Percentiles rank a stretch among this genome's conserved stretches.
Evolutionary conservation across 805 yeast genomes (phyloP).

Genomic region (Suhomyces sp.): DNA sequence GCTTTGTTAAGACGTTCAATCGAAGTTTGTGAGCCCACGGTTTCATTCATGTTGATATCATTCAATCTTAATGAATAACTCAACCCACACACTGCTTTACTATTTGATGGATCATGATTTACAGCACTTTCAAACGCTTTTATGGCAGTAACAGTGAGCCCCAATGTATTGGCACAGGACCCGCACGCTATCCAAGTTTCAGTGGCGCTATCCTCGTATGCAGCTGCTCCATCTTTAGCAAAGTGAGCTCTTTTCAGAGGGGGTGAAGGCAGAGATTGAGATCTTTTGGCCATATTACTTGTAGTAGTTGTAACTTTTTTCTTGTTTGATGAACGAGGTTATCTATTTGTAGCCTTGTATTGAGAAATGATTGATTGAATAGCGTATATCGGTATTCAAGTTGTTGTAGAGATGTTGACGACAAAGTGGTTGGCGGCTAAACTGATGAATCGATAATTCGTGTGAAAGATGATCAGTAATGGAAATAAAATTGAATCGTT

Average conservation of each 20-base stretch:
- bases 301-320: neutral
- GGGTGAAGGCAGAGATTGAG: conserved; percentile 8
- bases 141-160: conserved; percentile 39
- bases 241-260: conserved; percentile 7
- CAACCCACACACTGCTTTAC: conserved; percentile 42
- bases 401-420: neutral
- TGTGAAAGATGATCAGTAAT: neutral
- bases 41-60: conserved; percentile 36
- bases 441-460: neutral
- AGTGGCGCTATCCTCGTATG: conserved; percentile 24
- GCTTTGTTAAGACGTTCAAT: conserved; percentile 40
- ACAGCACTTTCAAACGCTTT: conserved; percentile 43
- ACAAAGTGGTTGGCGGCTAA: neutral
- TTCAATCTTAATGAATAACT: conserved; percentile 38
- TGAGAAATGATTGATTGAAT: neutral
- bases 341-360: neutral
- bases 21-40: conserved; percentile 38
- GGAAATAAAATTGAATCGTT: neutral
- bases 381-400: neutral
- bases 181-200: conserved; percentile 50
- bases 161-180: conserved; percentile 42
- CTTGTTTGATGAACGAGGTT: neutral
- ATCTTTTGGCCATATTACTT: conserved; percentile 9
- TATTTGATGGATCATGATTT: conserved; percentile 38
- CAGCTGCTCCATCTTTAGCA: conserved; percentile 6